Conservation (phyloP, 768 basidiomycete genomes). For the Fomitopsis pulvina region DNA sequence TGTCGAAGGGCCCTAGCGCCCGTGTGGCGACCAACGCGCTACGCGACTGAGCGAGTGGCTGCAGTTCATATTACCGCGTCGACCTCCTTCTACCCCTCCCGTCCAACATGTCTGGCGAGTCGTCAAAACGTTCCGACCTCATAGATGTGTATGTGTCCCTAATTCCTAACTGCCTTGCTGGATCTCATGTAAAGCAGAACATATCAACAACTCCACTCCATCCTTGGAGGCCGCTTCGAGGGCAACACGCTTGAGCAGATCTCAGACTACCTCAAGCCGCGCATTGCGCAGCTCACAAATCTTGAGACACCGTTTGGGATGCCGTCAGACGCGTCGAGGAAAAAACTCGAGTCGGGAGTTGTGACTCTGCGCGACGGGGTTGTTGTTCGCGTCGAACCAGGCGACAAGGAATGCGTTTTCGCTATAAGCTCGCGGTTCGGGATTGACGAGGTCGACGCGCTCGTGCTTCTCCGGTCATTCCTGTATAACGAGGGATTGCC, state of each 20-base stretch:
- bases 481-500: constrained; percentile 73
- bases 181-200: constrained; percentile 35
- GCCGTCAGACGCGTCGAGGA: constrained; percentile 61
- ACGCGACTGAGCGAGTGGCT: too few relatives aligned
- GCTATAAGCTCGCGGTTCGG: constrained; percentile 68
- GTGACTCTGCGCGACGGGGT: constrained; percentile 66
- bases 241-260: constrained; percentile 53
- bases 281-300: constrained; percentile 49
- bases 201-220: constrained; percentile 54
- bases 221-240: constrained; percentile 54
- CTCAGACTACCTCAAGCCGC: constrained; percentile 49
- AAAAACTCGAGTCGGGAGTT: constrained; percentile 58
- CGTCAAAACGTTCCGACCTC: constrained; percentile 58
- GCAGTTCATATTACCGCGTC: neutral
- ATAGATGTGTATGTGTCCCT: constrained; percentile 62
- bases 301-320: constrained; percentile 61
- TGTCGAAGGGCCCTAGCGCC: neutral
- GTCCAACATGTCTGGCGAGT: constrained; percentile 35
- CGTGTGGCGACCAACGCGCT: neutral
- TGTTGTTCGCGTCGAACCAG: constrained; percentile 54
- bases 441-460: constrained; percentile 77
- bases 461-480: constrained; percentile 69
- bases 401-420: constrained; percentile 61
- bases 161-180: neutral
- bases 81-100: constrained; percentile 1